Base-by-base conservation (phyloP, 768 basidiomycete species). In the Botryobasidium botryosum region DNA sequence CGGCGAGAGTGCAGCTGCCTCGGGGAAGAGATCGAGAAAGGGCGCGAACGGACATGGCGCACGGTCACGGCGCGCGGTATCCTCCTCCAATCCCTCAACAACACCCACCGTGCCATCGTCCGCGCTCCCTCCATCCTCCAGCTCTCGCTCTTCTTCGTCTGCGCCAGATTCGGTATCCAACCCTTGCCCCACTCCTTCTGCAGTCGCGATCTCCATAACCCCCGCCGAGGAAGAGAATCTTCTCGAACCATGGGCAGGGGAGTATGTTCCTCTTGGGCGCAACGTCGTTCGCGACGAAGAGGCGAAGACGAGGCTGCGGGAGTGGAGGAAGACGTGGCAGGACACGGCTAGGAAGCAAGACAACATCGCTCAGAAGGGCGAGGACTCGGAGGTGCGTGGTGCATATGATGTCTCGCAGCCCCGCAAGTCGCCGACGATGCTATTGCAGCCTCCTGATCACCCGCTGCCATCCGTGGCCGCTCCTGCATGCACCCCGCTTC, bases 191-290 rank as follows among this genome's bases (percentile, higher is more conserved):
- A 10, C 24, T 28, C 29, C 40, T 13, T 13, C 26, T 10, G 25
- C 40, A 25, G 20, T 28, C 23, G 23, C 25, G 8, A 29, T 28
- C 13, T 8, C 8, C 37, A 8, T 39, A 21, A 12, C 23, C 21
- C 20, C 20, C 13, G 8, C 12, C 8, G 40, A 42, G 13, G 40
- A 42, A 27, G 40, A 42, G 25, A 26, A 21, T 13, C 15, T 42
- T 10, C 29, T 42, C 29, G 40, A 42, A 29, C 40, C 40, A 7
- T 42, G 40, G 40, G 21, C 40, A 10, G 29, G 29, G 25, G 40
- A 42, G 23, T 42, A 27, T 27, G 12, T 21, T 7, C 23, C 13
- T 27, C 25, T 42, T 21, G 8, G 8, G 7, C 23, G 29, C 8
- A 27, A 42, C 40, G 12, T 42, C 24, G 24, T 42, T 13, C 12